These are phyloP conservation scores for Barnettozyma vustinii DNA, from an alignment of 805 yeast genomes.

Conservation along the genomic window DNA sequence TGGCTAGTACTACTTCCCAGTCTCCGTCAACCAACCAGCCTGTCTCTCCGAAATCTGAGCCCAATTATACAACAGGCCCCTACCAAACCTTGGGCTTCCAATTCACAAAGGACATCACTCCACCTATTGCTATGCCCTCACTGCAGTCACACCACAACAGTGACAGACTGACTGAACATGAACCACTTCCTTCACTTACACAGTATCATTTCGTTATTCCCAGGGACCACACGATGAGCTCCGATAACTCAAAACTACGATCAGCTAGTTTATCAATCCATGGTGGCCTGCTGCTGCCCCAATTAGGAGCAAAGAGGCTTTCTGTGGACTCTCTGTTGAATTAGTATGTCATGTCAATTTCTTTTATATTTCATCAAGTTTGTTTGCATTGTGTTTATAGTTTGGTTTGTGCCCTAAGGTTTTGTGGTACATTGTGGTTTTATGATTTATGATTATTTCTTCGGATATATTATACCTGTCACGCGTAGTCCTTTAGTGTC, in stretches of 20 bases:
- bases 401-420: too few species aligned
- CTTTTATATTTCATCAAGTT: too few species aligned
- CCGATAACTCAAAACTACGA: not conserved
- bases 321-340: constrained; percentile 10
- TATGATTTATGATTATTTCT: too few species aligned
- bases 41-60: not conserved
- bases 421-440: too few species aligned
- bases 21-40: not conserved
- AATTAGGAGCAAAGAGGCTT: constrained; percentile 3
- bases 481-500: too few species aligned
- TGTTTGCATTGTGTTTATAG: too few species aligned
- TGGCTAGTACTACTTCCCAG: not conserved
- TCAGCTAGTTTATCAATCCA: not conserved
- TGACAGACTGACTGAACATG: not conserved
- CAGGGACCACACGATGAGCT: constrained; percentile 1
- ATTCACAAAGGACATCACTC: not conserved
- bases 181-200: constrained; percentile 8
- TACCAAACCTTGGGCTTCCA: not conserved
- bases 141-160: not conserved
- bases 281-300: not conserved
- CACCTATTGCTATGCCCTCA: not conserved
- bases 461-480: too few species aligned
- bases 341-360: not conserved
- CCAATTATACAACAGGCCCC: not conserved
- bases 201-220: constrained; percentile 12